A percentile compares a stretch with the other conserved stretches of the same genome.
Conservation (phyloP, 441 rosid species). For the Hypseocharis bilobata region DNA sequence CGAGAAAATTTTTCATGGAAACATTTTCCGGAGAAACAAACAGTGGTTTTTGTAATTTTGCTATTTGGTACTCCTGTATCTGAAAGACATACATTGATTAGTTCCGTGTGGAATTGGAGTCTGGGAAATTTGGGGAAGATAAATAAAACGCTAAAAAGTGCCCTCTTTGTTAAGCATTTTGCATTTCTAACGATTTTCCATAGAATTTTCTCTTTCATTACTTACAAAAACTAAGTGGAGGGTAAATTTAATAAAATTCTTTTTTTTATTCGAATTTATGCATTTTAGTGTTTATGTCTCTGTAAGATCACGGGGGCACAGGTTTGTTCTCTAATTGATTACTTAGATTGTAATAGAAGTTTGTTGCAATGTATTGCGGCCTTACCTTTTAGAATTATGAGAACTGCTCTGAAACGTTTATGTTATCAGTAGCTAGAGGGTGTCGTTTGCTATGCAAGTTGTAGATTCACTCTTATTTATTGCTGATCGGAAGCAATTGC, state of each 20-base stretch:
- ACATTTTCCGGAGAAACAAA: neutral
- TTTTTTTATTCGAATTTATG: neutral
- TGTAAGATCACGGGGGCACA: neutral
- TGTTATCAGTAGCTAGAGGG: slow-evolving; percentile 1
- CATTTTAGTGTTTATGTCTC: neutral
- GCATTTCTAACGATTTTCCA: neutral
- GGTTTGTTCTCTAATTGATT: neutral
- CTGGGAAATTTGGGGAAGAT: neutral
- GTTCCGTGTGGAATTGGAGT: neutral
- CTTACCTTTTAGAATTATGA: neutral
- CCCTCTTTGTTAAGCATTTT: neutral
- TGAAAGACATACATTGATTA: neutral
- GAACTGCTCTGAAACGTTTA: neutral
- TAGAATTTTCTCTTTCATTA: neutral
- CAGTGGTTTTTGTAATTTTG: neutral
- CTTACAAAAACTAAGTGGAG: neutral
- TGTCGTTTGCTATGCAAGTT: neutral
- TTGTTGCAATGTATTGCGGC: neutral
- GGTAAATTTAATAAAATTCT: neutral
- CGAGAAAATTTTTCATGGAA: neutral
- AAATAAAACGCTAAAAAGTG: neutral
- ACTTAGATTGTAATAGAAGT: neutral
- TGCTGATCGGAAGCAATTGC: neutral
- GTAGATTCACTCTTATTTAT: neutral
- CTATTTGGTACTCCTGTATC: neutral